Percentiles rank a stretch among this genome's conserved stretches.
Conservation (phyloP, 768 basidiomycete genomes). For the Lentinula sp. region DNA sequence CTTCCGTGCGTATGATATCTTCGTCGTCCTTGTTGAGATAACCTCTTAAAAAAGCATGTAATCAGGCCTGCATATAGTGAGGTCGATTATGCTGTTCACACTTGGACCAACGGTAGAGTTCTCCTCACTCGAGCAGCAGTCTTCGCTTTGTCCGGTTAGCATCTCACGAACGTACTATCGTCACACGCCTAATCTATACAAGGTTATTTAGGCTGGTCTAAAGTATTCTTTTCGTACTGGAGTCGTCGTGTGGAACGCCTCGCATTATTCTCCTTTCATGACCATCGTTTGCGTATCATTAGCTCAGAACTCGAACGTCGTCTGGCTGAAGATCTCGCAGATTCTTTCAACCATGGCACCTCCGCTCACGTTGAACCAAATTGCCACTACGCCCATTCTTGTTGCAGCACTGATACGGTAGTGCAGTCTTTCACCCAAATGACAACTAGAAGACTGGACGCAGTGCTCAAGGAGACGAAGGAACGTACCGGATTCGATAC, state of each 20-base stretch:
- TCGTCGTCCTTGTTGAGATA: not conserved
- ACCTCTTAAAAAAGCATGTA: not conserved
- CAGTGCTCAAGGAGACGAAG: constrained; percentile 32
- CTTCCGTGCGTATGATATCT: constrained; percentile 34
- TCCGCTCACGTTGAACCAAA: not conserved
- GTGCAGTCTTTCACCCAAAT: not conserved
- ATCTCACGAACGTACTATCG: not conserved
- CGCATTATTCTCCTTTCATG: constrained; percentile 36
- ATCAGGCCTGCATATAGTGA: constrained; percentile 48
- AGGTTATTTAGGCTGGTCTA: constrained; percentile 35
- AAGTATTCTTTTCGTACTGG: constrained; percentile 50
- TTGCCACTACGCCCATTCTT: not conserved
- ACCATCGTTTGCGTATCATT: constrained; percentile 32
- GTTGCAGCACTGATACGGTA: not conserved
- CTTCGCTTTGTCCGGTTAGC: constrained; percentile 29
- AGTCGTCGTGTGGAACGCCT: constrained; percentile 45
- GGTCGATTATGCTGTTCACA: constrained; percentile 39
- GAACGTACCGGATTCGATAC: constrained; percentile 40
- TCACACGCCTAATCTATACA: too few species aligned
- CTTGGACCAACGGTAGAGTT: constrained; percentile 33
- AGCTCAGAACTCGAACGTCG: constrained; percentile 34
- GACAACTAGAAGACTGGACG: not conserved
- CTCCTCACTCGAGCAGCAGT: constrained; percentile 41
- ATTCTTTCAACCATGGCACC: too few species aligned
- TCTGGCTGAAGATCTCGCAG: constrained; percentile 19